Evolutionary conservation across 306 rosid species (phyloP), one percentile per base, ranked within the genome.

Genomic region (Sphenostylis stenocarpa): DNA sequence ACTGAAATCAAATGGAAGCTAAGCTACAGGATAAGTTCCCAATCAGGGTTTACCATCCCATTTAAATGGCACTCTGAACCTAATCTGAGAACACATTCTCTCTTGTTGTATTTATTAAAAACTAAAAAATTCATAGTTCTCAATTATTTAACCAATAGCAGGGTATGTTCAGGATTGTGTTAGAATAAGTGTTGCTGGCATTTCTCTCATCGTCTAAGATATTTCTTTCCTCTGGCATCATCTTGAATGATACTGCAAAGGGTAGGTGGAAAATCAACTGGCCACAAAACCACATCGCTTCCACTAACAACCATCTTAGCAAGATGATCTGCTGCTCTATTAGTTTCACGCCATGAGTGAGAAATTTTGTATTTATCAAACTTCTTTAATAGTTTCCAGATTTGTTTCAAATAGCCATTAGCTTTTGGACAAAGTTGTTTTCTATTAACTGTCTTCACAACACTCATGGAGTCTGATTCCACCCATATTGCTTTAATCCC

Each of bases 291-390:
- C 13, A 78, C 79, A 21, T 89, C 93, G 21, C 77, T 77, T 24
- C 81, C 83, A 6, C 0, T 7, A 74, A 84, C 45, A 52, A 51
- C 81, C 91, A 87, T 87, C 84, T 87, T 87, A 7, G 90, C 67
- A 76, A 91, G 96, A 82, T 84, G 83, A 88, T 91, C 91, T 41
- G 93, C 91, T 5, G 91, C 93, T 45, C 83, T 84, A 14, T 91
- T 87, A 76, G 93, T 78, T 81, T 88, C 96, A 0, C 93, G 90
- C 93, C 90, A 91, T 4, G 91, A 76, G 79, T 88, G 96, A 70
- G 93, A 72, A 73, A 91, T 72, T 11, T 31, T 12, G 67, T 74
- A 72, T 12, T 73, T 21, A n/a, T 88, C 84, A 69, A 88, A 85
- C 60, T 82, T 87, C 5, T 16, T 28, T 9, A 82, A 66, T 44